Evolutionary conservation across 2,329 filamentous ascomycete species (phyloP).

Genomic region (Aspergillus melleus): DNA sequence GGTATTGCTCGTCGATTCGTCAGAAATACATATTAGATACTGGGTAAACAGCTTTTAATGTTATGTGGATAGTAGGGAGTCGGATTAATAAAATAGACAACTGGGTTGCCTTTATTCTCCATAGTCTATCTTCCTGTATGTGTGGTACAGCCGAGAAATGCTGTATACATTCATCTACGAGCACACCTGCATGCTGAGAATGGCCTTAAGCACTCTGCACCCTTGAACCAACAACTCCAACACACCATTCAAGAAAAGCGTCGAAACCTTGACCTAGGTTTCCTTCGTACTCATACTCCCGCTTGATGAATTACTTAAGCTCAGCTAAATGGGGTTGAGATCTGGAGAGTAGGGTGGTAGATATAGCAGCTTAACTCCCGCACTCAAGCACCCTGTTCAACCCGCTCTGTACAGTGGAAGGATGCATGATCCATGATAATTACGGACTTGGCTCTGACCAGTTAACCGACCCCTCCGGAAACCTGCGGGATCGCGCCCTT

Average conservation of each 20-base stretch:
- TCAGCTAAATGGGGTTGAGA: neutral
- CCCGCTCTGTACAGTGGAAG: neutral
- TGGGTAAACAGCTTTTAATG: too few species aligned
- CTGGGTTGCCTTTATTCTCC: too few species aligned
- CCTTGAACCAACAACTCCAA: neutral
- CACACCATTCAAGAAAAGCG: neutral
- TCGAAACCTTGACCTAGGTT: neutral
- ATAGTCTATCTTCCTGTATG: too few species aligned
- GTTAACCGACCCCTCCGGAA: too few species aligned
- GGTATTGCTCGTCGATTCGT: too few species aligned
- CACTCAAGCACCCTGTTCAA: neutral
- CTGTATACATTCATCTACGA: neutral
- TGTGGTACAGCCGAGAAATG: too few species aligned
- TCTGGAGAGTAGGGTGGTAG: neutral
- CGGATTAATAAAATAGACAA: too few species aligned
- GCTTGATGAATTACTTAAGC: too few species aligned
- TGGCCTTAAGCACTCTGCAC: neutral
- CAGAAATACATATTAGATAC: too few species aligned
- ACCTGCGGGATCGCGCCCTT: too few species aligned
- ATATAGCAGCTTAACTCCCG: neutral
- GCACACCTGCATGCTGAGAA: neutral
- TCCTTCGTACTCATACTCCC: too few species aligned
- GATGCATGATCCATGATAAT: neutral
- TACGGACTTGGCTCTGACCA: neutral
- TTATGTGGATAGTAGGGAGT: too few species aligned